Evolutionary conservation across 192 early-diverging fungal species (phyloP), one percentile per base, ranked within the genome.

Genomic region (Geranomyces michiganensis): DNA sequence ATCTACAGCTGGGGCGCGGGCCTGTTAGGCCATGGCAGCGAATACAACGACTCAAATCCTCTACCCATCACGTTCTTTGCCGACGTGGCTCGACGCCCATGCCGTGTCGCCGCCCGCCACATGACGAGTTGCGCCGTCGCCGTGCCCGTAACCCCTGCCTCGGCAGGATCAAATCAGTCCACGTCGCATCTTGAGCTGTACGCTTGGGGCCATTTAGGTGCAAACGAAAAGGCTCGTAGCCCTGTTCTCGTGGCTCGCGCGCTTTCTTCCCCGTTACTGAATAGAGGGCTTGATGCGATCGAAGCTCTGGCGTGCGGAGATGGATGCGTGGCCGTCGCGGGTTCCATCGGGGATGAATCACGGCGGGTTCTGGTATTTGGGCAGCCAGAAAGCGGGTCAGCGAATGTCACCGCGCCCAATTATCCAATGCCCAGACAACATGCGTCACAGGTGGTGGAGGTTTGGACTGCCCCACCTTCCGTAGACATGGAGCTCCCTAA

Each of bases 1-100:
- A 63, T 77, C 19, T 77, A 65, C 60, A 66, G 70, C 17, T 81
- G 79, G 79, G 68, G 68, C 51, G 67, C 19, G 10, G 46, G 53
- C 13, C 22, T 68, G 43, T 14, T 62, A n/a, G 71, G 78, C 56
- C 56, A 62, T 17, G 73, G 70, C 29, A 70, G 17, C 13, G 79
- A 81, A 41, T 61, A 66, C 29, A 69, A 77, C 51, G 79, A 81
- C 43, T 77, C 79, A 1, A 74, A 74, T 44, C 72, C 79, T 7
- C 60, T 70, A 21, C 56, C 67, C 17, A 56, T 81, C 15, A 30
- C 29, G 14, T 81, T 81, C 41, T 81, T 81, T 63, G 15, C 47
- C 1, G 65, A 70, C n/a, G 36, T 65, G 6, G 51, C 27, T 15
- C 65, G 75, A 5, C 13, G 68, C 14, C 75, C 74, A 29, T 15